Evolutionary conservation across 129 eudicot genomes (phyloP).

Genomic region (Artemisia argyi): DNA sequence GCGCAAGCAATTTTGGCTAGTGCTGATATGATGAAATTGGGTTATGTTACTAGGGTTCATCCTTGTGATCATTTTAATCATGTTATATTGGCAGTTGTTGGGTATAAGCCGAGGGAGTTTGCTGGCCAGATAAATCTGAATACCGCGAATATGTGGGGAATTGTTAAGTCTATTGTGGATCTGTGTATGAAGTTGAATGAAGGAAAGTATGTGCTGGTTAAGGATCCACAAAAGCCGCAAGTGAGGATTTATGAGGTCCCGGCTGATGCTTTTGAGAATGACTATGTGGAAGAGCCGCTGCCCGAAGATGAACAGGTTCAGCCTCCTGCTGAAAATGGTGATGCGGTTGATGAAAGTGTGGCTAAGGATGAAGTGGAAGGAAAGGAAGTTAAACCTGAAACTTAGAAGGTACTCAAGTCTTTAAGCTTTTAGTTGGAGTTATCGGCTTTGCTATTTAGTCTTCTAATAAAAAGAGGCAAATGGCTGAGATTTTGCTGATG

Average conservation of each 20-base stretch:
- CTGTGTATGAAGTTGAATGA: constrained; percentile 30
- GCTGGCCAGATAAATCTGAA: constrained; percentile 87
- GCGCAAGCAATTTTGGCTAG: constrained; percentile 72
- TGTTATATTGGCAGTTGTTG: constrained; percentile 83
- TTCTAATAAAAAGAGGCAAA: too few relatives aligned
- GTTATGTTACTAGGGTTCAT: constrained; percentile 89
- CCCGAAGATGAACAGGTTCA: constrained; percentile 92
- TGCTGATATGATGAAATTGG: constrained; percentile 94
- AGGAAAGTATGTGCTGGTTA: constrained; percentile 85
- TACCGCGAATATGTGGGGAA: constrained; percentile 89
- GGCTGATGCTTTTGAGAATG: constrained; percentile 86
- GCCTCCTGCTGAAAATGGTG: constrained; percentile 74
- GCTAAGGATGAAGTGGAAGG: constrained; percentile 48
- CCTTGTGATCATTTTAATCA: constrained; percentile 94
- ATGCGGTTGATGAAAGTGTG: constrained; percentile 42
- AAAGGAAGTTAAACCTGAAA: constrained; percentile 48
- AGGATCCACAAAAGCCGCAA: constrained; percentile 83
- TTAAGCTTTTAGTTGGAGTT: too few relatives aligned
- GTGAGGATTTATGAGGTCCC: constrained; percentile 92
- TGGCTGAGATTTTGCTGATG: too few relatives aligned
- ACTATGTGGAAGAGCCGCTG: constrained; percentile 80
- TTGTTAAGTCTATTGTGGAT: constrained; percentile 81
- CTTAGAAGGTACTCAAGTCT: constrained; percentile 38
- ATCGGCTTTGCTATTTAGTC: too few relatives aligned
- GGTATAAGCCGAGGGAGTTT: constrained; percentile 80